These are phyloP conservation scores for Haplosporangium sp. DNA, from an alignment of 371 early-diverging fungal genomes.

Conservation along the genomic window DNA sequence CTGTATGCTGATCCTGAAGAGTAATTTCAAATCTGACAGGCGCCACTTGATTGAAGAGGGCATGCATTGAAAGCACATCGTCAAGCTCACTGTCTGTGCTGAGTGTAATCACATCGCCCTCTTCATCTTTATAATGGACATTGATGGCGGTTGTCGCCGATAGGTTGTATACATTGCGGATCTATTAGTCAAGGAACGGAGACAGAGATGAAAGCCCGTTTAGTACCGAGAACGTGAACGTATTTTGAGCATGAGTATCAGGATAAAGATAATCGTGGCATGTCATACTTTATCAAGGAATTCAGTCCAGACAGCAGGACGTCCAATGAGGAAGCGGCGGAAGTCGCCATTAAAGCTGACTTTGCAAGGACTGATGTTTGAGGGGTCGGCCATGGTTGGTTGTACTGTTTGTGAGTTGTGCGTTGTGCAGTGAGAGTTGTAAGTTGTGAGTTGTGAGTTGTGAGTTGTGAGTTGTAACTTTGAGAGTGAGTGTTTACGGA, in stretches of 20 bases:
- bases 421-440: background rate
- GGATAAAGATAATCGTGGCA: background rate
- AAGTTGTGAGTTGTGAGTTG: too few species aligned
- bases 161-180: slow-evolving; percentile 32
- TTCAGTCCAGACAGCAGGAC: slow-evolving; percentile 43
- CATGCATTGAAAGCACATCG: slow-evolving; percentile 43
- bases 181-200: slow-evolving; percentile 13
- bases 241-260: background rate
- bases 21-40: slow-evolving; percentile 43
- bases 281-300: slow-evolving; percentile 44
- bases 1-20: slow-evolving; percentile 13
- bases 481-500: too few species aligned
- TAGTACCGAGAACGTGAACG: too few species aligned
- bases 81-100: slow-evolving; percentile 47
- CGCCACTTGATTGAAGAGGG: slow-evolving; percentile 33
- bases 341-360: slow-evolving; percentile 45
- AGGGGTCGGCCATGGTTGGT: slow-evolving; percentile 29
- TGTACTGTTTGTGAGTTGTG: background rate
- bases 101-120: slow-evolving; percentile 50
- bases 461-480: background rate
- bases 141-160: slow-evolving; percentile 10
- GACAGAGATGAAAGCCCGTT: background rate
- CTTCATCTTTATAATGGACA: slow-evolving; percentile 50
- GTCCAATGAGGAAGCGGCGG: slow-evolving; percentile 45
- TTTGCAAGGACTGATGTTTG: slow-evolving; percentile 49